A percentile compares a stretch with the other conserved stretches of the same genome.
Evolutionary conservation across 192 early-diverging fungal species (phyloP).

Genomic region (Coemansia pectinata): DNA sequence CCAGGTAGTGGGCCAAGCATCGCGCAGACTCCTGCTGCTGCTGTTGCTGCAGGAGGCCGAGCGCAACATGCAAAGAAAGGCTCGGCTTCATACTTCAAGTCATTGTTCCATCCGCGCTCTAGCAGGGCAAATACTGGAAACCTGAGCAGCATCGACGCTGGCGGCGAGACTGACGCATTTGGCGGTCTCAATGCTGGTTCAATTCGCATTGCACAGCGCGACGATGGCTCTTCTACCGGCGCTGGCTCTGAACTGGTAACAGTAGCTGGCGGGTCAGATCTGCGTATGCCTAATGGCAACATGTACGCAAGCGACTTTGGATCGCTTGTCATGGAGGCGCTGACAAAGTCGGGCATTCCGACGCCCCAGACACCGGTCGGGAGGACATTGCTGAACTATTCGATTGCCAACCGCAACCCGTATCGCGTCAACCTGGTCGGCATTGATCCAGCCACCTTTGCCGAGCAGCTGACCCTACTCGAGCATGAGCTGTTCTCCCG

Average conservation of each 20-base stretch:
- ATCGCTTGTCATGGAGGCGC: slow-evolving; percentile 50
- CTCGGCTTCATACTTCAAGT: slow-evolving; percentile 50
- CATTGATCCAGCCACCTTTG: slow-evolving; percentile 63
- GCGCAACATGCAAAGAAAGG: slow-evolving; percentile 40
- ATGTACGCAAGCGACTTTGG: slow-evolving; percentile 58
- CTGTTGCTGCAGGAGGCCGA: slow-evolving; percentile 7
- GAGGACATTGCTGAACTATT: slow-evolving; percentile 44
- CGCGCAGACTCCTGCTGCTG: not conserved
- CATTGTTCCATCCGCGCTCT: slow-evolving; percentile 48
- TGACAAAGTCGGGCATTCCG: slow-evolving; percentile 54
- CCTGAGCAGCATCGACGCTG: slow-evolving; percentile 3
- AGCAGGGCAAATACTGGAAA: slow-evolving; percentile 22
- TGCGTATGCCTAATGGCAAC: slow-evolving; percentile 41
- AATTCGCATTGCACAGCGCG: slow-evolving; percentile 31
- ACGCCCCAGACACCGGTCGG: slow-evolving; percentile 54
- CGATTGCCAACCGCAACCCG: slow-evolving; percentile 53
- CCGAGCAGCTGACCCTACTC: slow-evolving; percentile 74
- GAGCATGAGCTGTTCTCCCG: slow-evolving; percentile 70
- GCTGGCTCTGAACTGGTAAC: slow-evolving; percentile 3
- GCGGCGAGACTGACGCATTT: slow-evolving; percentile 15
- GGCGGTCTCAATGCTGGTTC: slow-evolving; percentile 16
- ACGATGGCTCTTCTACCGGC: not conserved
- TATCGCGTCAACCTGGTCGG: slow-evolving; percentile 48
- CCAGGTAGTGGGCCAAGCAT: not conserved
- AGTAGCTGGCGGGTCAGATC: slow-evolving; percentile 12